Evolutionary conservation across 2,329 filamentous ascomycete genomes (phyloP).

Genomic region (Fusarium sp.): DNA sequence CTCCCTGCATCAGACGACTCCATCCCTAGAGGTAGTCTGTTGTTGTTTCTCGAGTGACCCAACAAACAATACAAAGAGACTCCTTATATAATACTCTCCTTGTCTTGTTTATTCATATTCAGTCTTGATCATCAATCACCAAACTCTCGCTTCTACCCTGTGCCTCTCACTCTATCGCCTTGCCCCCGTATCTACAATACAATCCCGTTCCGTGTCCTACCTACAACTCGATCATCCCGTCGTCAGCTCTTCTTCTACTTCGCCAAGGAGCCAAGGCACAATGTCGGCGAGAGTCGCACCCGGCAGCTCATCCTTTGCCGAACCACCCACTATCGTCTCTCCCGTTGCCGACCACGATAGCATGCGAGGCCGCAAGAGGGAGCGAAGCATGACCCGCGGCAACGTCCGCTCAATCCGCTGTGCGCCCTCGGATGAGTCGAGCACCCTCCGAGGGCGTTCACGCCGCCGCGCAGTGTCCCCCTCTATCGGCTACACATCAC

Average conservation of each 20-base stretch:
- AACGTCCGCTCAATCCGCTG: slow-evolving; percentile 45
- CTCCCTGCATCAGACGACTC: slow-evolving; percentile 21
- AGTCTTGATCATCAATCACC: not conserved
- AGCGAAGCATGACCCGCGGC: slow-evolving; percentile 50
- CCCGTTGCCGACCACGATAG: slow-evolving; percentile 43
- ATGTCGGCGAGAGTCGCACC: slow-evolving; percentile 41
- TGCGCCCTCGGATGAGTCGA: slow-evolving; percentile 50
- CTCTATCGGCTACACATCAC: slow-evolving; percentile 43
- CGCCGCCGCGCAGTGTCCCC: slow-evolving; percentile 52
- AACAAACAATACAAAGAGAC: slow-evolving; percentile 7
- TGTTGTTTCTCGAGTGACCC: slow-evolving; percentile 31
- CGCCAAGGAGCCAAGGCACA: slow-evolving; percentile 18
- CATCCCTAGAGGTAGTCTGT: not conserved
- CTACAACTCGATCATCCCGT: not conserved
- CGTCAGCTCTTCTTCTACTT: not conserved
- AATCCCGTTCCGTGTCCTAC: not conserved
- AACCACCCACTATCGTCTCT: slow-evolving; percentile 36
- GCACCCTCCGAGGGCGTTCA: slow-evolving; percentile 54
- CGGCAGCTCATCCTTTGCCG: slow-evolving; percentile 35
- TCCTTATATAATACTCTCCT: not conserved
- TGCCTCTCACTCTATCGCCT: not conserved
- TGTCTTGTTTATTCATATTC: not conserved
- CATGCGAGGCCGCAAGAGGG: slow-evolving; percentile 52
- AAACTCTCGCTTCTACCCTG: not conserved
- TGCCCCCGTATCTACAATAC: not conserved